phyloP scores from a whole-genome alignment of 768 basidiomycete species.

The Pisolithus orientalis region DNA sequence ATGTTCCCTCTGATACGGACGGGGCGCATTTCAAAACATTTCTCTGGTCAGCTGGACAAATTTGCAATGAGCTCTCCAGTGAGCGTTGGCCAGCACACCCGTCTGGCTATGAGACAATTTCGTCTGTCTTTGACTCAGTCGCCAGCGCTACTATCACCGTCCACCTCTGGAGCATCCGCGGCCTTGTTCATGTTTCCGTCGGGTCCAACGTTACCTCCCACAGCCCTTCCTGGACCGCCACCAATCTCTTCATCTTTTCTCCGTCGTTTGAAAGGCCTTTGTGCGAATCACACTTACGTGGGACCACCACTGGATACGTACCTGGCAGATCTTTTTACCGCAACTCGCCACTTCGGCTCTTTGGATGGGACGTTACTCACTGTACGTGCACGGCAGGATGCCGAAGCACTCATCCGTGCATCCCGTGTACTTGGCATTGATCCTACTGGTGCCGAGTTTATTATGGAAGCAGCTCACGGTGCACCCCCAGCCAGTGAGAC shows the following conservation, averaged over 20 bases:
- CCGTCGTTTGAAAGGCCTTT: conserved; percentile 20
- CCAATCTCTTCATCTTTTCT: conserved; percentile 29
- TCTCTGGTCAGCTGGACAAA: conserved; percentile 53
- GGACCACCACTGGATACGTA: conserved; percentile 54
- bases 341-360: conserved; percentile 62
- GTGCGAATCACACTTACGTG: conserved; percentile 35
- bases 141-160: conserved; percentile 22
- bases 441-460: conserved; percentile 53
- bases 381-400: conserved; percentile 53
- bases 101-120: conserved; percentile 27
- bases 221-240: conserved; percentile 11
- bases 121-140: conserved; percentile 25
- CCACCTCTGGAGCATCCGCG: conserved; percentile 24
- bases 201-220: conserved; percentile 23
- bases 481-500: conserved; percentile 12
- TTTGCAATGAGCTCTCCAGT: conserved; percentile 73
- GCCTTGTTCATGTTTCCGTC: conserved; percentile 14
- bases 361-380: conserved; percentile 68
- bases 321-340: conserved; percentile 66
- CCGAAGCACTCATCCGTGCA: conserved; percentile 61
- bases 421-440: conserved; percentile 60
- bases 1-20: conserved; percentile 17
- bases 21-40: conserved; percentile 2
- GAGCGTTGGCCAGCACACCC: conserved; percentile 38
- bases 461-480: conserved; percentile 26